Evolutionary conservation across 2,329 filamentous ascomycete genomes (phyloP), one percentile per base, ranked within the genome.

Genomic region (Phialocephala sp.): DNA sequence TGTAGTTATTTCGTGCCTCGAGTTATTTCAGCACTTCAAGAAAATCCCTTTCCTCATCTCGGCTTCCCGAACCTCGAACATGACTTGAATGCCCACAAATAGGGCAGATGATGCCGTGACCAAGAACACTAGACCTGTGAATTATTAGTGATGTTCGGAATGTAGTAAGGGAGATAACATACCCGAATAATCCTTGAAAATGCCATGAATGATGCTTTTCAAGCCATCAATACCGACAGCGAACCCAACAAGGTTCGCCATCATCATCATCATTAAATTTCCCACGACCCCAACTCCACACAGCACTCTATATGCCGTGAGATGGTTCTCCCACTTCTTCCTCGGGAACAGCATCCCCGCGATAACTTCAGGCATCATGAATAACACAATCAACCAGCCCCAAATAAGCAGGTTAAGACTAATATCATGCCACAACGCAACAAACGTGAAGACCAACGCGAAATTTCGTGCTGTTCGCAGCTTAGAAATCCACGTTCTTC

Each of bases 361-460:
- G 8, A 91, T 80, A 72, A 94, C 87, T 81, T 99, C 95, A 0
- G 95, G 95, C 8, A 97, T 77, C 77, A 99, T 92, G 79, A 99
- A 99, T 27, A 98, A 80, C 0, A 96, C 94, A 69, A 99, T 88
- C 45, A 99, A 84, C 95, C 95, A 99, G 35, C 95, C 94, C 95
- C 95, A 99, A 77, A 97, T 90, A 37, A 99, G 84, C 45, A 99
- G 83, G 11, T 91, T 87, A 36, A 98, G 85, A 79, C 97, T 90
- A 74, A 99, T 97, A 74, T 99, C 95, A 79, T 99, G 95, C 95
- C 95, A 99, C 35, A 99, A 83, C 0, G 95, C 96, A 27, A 99
- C 95, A 74, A 99, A 99, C 0, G 93, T 97, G 77, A 99, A 99
- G 37, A 97, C 92, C 4, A 90, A 80, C 1, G 96, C 82, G 76